Evolutionary conservation across 164 flowering plant species (phyloP).

Genomic region (Annona squamosa): DNA sequence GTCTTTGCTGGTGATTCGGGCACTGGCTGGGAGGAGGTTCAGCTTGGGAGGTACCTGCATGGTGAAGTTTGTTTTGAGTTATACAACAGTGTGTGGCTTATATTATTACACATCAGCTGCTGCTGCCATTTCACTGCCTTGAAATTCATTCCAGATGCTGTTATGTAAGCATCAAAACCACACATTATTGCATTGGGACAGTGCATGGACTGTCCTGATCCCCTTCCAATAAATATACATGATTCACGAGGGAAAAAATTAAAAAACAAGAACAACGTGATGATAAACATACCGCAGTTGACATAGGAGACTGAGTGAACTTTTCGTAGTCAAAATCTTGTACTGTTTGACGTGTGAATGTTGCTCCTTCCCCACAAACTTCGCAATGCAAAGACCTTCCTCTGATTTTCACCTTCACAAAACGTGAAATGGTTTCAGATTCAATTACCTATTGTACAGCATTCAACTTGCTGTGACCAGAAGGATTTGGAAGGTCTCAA

Average conservation of each 20-base stretch:
- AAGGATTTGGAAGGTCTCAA: no score
- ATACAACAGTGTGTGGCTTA: no score
- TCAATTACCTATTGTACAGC: background rate
- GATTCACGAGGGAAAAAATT: background rate
- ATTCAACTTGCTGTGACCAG: background rate
- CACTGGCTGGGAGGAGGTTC: conserved; percentile 47
- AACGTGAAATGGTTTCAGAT: background rate
- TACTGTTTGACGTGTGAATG: conserved; percentile 39
- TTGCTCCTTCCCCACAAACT: conserved; percentile 73
- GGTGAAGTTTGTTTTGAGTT: no score
- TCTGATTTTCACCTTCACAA: conserved; percentile 72
- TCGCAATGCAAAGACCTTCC: conserved; percentile 70
- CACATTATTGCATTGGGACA: no score
- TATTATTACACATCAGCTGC: no score
- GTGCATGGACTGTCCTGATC: no score
- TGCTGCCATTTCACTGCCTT: no score
- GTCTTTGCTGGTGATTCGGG: conserved; percentile 70
- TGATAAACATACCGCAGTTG: conserved; percentile 35
- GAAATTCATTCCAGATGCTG: no score
- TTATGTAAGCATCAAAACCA: no score
- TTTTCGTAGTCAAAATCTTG: conserved; percentile 75
- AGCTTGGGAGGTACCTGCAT: conserved; percentile 70
- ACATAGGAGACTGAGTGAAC: conserved; percentile 70
- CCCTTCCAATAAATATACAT: background rate
- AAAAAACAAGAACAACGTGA: background rate